These are phyloP conservation scores for Setaria viridis DNA, from an alignment of 202 grass and related monocot genomes.

Conservation along the genomic window DNA sequence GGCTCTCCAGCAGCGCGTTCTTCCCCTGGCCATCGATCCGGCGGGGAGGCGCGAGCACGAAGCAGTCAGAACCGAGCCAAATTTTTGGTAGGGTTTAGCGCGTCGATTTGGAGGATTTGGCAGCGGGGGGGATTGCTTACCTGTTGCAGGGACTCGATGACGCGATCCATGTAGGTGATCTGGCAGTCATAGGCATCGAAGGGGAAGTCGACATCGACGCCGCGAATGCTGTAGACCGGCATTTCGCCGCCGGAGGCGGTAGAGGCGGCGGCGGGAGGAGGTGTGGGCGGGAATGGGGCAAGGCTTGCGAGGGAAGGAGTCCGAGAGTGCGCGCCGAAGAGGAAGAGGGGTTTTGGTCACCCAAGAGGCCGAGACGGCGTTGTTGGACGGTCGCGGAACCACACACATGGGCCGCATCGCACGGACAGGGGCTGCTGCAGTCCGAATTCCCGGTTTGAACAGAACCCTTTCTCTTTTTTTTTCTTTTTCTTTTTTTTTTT, in stretches of 20 bases:
- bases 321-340: constrained; percentile 1
- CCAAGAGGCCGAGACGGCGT: background rate
- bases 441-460: background rate
- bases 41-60: background rate
- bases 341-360: background rate
- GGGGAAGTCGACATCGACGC: constrained; percentile 88
- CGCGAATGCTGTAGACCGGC: constrained; percentile 88
- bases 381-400: background rate
- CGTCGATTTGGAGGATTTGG: background rate
- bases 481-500: too few relatives aligned
- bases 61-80: constrained; percentile 22
- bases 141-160: constrained; percentile 85
- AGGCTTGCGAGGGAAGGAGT: constrained; percentile 47
- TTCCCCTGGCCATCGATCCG: constrained; percentile 57
- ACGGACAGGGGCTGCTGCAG: background rate
- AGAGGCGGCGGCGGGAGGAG: constrained; percentile 17
- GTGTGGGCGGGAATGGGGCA: constrained; percentile 19
- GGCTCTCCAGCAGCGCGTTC: constrained; percentile 94
- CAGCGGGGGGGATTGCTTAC: background rate
- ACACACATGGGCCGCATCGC: background rate
- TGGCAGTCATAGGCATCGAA: constrained; percentile 91
- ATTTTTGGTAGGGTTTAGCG: constrained; percentile 35
- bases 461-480: too few relatives aligned
- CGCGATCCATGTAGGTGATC: constrained; percentile 91
- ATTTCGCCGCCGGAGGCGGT: constrained; percentile 51